Conservation (phyloP, 1,284 basidiomycete genomes). For the Pyrrhoderma lamaoense region DNA sequence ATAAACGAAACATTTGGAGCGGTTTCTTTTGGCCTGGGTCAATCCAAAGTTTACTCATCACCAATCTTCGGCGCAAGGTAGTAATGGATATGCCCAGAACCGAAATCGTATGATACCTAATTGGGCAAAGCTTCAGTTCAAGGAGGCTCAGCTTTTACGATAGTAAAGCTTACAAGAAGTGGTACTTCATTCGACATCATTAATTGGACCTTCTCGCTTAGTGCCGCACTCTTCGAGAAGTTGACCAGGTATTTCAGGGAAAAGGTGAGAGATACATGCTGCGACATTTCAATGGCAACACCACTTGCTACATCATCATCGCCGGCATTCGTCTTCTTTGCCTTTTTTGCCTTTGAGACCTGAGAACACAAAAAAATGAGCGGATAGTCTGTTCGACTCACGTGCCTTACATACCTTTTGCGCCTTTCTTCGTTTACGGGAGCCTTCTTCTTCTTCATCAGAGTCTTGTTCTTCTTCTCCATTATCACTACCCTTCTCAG, state of each 20-base stretch:
- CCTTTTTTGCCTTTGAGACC: constrained; percentile 36
- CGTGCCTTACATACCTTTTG: constrained; percentile 34
- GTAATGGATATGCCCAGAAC: constrained; percentile 76
- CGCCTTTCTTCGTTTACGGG: constrained; percentile 56
- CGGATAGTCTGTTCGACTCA: not conserved
- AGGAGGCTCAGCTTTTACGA: constrained; percentile 3
- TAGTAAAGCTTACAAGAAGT: constrained; percentile 52
- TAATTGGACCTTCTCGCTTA: constrained; percentile 69
- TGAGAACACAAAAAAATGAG: not conserved
- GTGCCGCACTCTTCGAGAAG: constrained; percentile 87
- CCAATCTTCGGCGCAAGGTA: constrained; percentile 88
- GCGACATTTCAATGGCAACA: constrained; percentile 82
- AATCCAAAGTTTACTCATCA: constrained; percentile 48
- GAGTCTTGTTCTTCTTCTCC: constrained; percentile 31
- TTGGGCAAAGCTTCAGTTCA: not conserved
- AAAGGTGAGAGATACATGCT: constrained; percentile 91
- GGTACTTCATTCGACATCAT: constrained; percentile 92
- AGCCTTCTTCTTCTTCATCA: constrained; percentile 27
- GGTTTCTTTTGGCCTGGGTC: not conserved
- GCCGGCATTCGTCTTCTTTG: constrained; percentile 37
- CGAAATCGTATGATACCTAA: constrained; percentile 82
- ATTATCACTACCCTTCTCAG: constrained; percentile 30
- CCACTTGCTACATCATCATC: constrained; percentile 36
- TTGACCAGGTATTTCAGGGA: constrained; percentile 96
- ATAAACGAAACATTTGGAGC: not conserved